These are phyloP conservation scores for Rutstroemia sp. DNA, from an alignment of 2,329 filamentous ascomycete species.

Conservation along the genomic window DNA sequence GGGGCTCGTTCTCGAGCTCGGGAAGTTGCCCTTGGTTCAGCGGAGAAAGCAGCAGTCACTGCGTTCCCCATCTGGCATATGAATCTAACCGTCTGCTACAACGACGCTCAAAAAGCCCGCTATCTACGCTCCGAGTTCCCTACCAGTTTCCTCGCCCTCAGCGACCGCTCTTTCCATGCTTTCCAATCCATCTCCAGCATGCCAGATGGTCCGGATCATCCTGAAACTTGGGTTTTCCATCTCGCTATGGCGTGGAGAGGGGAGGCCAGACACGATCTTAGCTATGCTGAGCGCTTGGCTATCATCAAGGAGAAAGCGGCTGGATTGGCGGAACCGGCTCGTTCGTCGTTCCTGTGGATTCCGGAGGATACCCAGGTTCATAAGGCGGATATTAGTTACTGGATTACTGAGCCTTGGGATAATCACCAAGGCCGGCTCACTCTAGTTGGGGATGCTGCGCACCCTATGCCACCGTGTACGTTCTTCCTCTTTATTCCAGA, in stretches of 20 bases:
- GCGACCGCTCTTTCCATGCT: background rate
- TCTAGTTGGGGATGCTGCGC: background rate
- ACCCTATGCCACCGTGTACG: constrained; percentile 1
- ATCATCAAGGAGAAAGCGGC: background rate
- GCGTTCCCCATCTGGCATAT: background rate
- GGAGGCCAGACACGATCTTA: background rate
- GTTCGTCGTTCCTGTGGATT: background rate
- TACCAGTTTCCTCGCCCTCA: background rate
- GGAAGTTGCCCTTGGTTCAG: background rate
- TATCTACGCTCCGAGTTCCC: background rate
- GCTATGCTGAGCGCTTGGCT: background rate
- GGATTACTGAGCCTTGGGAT: background rate
- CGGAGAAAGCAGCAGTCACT: background rate
- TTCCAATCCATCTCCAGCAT: background rate
- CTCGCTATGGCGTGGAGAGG: background rate
- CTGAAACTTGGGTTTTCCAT: background rate
- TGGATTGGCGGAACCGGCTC: background rate
- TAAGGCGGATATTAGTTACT: constrained; percentile 35
- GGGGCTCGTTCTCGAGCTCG: background rate
- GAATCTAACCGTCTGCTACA: background rate
- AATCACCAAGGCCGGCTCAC: background rate
- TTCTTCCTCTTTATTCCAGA: background rate
- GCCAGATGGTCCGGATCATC: background rate
- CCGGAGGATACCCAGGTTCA: constrained; percentile 24
- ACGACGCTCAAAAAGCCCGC: background rate